These are phyloP conservation scores for Periglandula ipomoeae DNA, from an alignment of 2,329 filamentous ascomycete species.

Conservation along the genomic window DNA sequence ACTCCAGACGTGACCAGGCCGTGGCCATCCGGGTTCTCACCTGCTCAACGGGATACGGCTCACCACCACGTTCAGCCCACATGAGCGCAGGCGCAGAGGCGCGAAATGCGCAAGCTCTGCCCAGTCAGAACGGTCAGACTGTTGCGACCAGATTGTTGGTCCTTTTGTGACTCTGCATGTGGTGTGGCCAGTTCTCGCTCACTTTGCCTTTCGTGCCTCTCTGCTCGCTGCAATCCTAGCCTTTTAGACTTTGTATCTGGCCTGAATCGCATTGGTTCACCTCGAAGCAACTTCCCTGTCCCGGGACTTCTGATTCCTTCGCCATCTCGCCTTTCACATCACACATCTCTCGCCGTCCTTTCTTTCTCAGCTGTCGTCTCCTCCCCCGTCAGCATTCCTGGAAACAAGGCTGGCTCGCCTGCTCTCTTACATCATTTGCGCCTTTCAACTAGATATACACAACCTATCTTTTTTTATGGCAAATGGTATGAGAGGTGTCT, in stretches of 20 bases:
- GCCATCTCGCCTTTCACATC: neutral
- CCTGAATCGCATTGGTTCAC: neutral
- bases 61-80: slow-evolving; percentile 3
- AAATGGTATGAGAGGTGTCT: too few relatives aligned
- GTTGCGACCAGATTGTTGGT: too few relatives aligned
- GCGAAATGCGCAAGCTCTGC: neutral
- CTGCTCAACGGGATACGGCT: neutral
- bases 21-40: slow-evolving; percentile 18
- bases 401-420: neutral
- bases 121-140: neutral
- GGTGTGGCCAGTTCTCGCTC: too few relatives aligned
- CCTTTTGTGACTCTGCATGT: too few relatives aligned
- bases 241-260: neutral
- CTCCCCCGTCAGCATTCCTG: too few relatives aligned
- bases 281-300: neutral
- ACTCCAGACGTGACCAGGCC: neutral
- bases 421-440: neutral
- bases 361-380: neutral
- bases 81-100: neutral
- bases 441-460: neutral
- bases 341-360: neutral
- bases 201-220: too few relatives aligned
- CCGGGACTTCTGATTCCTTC: neutral
- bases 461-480: neutral
- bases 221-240: neutral